These are phyloP conservation scores for Warburgia ugandensis DNA, from an alignment of 164 flowering plant genomes.

Conservation along the genomic window DNA sequence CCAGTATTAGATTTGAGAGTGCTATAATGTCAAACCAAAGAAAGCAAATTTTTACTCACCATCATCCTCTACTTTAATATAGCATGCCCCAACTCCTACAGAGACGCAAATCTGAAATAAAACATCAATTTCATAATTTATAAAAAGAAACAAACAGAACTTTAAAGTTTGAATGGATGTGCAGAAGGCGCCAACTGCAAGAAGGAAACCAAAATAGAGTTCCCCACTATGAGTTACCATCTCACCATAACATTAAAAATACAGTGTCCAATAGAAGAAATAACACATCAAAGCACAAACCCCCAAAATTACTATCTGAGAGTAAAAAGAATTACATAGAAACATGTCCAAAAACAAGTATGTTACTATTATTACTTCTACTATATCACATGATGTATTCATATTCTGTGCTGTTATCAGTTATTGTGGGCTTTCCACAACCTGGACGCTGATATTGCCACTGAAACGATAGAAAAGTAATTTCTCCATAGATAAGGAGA, in stretches of 20 bases:
- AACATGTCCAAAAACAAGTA: too few relatives aligned
- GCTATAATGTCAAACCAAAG: not conserved
- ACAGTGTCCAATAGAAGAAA: too few relatives aligned
- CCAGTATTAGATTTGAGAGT: not conserved
- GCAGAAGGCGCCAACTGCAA: not conserved
- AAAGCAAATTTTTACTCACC: constrained; percentile 38
- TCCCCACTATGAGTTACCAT: not conserved
- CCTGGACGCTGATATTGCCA: too few relatives aligned
- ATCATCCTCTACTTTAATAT: constrained; percentile 73
- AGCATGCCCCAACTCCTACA: constrained; percentile 48
- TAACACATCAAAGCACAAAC: too few relatives aligned
- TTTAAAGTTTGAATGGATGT: not conserved
- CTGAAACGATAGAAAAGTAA: too few relatives aligned
- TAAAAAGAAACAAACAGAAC: not conserved
- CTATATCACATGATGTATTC: too few relatives aligned
- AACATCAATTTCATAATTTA: not conserved
- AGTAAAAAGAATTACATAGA: too few relatives aligned
- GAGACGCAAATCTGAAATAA: constrained; percentile 52
- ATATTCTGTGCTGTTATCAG: too few relatives aligned
- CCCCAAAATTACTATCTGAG: too few relatives aligned
- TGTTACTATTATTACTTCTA: too few relatives aligned
- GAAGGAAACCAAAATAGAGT: not conserved
- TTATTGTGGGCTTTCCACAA: too few relatives aligned
- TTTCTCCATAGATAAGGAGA: too few relatives aligned
- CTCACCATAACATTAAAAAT: not conserved